These are phyloP conservation scores for Hyphodiscus sp. DNA, from an alignment of 2,329 filamentous ascomycete species.

Conservation along the genomic window DNA sequence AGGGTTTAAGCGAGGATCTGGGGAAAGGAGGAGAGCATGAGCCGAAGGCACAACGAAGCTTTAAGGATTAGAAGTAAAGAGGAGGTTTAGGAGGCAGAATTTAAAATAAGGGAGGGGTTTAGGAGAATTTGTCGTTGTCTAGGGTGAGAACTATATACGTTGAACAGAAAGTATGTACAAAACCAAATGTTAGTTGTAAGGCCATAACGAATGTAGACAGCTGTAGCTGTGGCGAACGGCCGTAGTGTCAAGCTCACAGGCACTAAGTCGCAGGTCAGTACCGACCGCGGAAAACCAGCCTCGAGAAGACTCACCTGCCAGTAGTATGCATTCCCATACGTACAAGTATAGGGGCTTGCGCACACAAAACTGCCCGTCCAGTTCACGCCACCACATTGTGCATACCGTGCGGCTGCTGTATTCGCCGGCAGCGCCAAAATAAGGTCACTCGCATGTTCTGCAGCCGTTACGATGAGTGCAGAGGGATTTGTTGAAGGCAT, in stretches of 20 bases:
- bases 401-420: constrained; percentile 8
- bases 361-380: constrained; percentile 14
- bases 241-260: background rate
- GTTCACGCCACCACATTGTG: constrained; percentile 22
- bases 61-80: background rate
- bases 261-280: background rate
- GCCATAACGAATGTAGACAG: background rate
- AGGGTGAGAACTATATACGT: background rate
- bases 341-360: constrained; percentile 10
- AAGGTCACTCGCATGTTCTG: constrained; percentile 40
- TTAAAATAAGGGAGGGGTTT: background rate
- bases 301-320: constrained; percentile 13
- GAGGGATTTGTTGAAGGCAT: constrained; percentile 63
- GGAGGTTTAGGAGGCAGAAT: background rate
- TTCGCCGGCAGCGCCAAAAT: constrained; percentile 21
- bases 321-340: constrained; percentile 16
- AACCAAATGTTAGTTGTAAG: background rate
- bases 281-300: background rate
- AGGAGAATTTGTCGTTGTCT: background rate
- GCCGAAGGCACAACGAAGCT: too few species aligned
- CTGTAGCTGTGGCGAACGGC: background rate
- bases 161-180: background rate
- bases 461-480: constrained; percentile 56
- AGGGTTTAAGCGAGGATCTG: background rate
- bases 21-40: background rate